phyloP scores from a whole-genome alignment of 2,329 filamentous ascomycete species.

The Fonsecaea pugnacius region DNA sequence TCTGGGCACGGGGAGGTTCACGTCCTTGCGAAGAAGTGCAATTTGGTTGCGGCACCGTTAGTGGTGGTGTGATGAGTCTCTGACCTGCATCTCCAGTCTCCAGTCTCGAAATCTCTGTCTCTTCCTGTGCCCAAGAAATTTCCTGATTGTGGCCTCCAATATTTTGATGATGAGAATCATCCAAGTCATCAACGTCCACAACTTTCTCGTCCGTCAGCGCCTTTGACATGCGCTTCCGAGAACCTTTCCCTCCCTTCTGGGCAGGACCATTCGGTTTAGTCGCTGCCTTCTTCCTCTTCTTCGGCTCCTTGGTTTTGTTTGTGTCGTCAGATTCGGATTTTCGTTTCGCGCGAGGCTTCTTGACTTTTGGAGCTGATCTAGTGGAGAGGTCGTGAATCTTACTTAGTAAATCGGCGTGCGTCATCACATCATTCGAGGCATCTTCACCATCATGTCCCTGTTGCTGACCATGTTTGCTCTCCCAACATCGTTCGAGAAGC shows the following conservation, averaged over 20 bases:
- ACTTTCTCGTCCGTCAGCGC: slow-evolving; percentile 22
- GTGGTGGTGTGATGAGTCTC: slow-evolving; percentile 7
- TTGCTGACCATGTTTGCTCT: slow-evolving; percentile 55
- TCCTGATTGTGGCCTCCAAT: neutral
- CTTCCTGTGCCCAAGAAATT: neutral
- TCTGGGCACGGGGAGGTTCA: neutral
- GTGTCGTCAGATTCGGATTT: slow-evolving; percentile 23
- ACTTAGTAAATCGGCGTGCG: slow-evolving; percentile 35
- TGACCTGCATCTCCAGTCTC: neutral
- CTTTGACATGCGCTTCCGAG: slow-evolving; percentile 21
- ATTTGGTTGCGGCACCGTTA: slow-evolving; percentile 7
- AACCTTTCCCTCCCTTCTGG: slow-evolving; percentile 6
- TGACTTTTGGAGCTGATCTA: slow-evolving; percentile 33
- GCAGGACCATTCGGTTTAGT: slow-evolving; percentile 9
- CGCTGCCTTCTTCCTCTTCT: slow-evolving; percentile 30
- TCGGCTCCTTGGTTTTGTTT: slow-evolving; percentile 26
- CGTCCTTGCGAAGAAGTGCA: neutral
- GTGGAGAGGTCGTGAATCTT: slow-evolving; percentile 35
- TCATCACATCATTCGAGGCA: slow-evolving; percentile 13
- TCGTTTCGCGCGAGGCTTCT: slow-evolving; percentile 30
- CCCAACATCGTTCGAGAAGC: slow-evolving; percentile 72
- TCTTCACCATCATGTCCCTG: slow-evolving; percentile 26
- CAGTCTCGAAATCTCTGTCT: neutral
- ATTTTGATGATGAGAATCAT: neutral
- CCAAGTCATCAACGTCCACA: slow-evolving; percentile 37